Conservation (phyloP, 2,329 filamentous ascomycete species). For the Diaporthe humulicola region DNA sequence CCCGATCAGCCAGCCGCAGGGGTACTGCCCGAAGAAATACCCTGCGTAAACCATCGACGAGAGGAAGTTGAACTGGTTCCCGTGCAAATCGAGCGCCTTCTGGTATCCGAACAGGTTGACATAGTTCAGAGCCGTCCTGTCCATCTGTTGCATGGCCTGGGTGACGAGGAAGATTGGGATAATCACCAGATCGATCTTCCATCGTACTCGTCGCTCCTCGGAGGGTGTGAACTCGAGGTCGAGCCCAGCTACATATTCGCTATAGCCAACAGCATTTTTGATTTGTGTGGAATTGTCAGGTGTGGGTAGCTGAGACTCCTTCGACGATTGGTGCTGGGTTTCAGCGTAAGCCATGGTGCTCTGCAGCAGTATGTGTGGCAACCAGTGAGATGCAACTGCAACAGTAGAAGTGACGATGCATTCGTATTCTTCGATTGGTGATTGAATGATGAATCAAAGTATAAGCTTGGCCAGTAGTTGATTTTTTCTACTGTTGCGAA, state of each 20-base stretch:
- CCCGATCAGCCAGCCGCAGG: conserved; percentile 55
- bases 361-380: background rate
- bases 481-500: background rate
- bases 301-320: background rate
- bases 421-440: background rate
- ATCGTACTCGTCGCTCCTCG: background rate
- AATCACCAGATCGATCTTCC: conserved; percentile 50
- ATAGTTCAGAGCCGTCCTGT: conserved; percentile 50
- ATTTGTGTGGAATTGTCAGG: background rate
- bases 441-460: background rate
- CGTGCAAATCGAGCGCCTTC: conserved; percentile 48
- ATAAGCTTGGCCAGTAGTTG: background rate
- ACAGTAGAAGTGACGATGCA: background rate
- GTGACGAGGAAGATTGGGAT: conserved; percentile 49
- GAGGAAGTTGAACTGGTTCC: conserved; percentile 46
- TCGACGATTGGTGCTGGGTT: background rate
- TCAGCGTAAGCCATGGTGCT: background rate
- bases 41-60: conserved; percentile 51
- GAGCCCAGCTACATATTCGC: background rate
- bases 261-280: background rate
- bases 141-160: conserved; percentile 49
- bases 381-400: background rate
- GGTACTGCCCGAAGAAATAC: conserved; percentile 57
- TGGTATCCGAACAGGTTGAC: conserved; percentile 53
- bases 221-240: background rate